A percentile compares a stretch with the other conserved stretches of the same genome.
These are phyloP conservation scores for Pleodorina starrii DNA, from an alignment of 139 green algal species.

Conservation along the genomic window DNA sequence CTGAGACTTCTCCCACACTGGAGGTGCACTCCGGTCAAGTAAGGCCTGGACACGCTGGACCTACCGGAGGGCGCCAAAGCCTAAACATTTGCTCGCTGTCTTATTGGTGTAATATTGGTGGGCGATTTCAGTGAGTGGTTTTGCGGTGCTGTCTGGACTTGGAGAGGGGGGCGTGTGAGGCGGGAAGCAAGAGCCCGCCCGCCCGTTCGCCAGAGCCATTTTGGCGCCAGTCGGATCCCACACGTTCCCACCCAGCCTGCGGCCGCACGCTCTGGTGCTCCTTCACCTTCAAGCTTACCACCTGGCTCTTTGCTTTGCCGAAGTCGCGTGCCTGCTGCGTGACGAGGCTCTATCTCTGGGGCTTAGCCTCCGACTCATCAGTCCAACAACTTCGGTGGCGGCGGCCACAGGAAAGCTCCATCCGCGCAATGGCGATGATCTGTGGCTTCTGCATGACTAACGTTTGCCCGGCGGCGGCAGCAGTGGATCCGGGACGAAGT, in stretches of 20 bases:
- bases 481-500: too few species aligned
- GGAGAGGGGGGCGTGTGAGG: too few species aligned
- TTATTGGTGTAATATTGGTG: neutral
- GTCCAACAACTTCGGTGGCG: neutral
- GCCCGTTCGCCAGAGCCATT: too few species aligned
- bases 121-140: neutral
- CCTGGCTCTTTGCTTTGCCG: neutral
- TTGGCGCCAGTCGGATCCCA: neutral
- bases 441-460: too few species aligned
- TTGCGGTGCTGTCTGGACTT: neutral
- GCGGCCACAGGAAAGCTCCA: neutral
- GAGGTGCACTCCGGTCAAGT: neutral
- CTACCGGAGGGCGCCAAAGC: neutral
- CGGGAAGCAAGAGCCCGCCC: too few species aligned
- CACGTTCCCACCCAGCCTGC: too few species aligned
- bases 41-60: neutral
- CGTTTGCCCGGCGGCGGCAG: too few species aligned
- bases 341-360: neutral
- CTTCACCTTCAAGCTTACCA: neutral
- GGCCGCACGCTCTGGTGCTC: neutral
- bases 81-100: neutral
- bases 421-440: too few species aligned
- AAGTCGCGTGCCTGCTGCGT: neutral
- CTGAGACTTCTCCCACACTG: neutral
- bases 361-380: neutral